Base-by-base conservation (phyloP, 75 land plant genomes). In the Chamaecyparis obtusa region DNA sequence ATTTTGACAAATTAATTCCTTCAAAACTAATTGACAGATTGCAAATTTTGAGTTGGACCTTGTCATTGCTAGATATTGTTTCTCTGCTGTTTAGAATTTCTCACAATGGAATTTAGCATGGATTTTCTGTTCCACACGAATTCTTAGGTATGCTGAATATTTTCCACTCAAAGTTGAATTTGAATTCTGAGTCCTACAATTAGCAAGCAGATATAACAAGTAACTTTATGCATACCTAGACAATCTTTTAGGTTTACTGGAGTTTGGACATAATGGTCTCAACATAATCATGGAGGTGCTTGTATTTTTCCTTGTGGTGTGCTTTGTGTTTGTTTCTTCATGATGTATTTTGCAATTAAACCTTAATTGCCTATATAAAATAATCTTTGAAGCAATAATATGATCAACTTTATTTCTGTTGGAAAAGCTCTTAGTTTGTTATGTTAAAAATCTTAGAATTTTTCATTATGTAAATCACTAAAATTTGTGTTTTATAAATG, bases 241-340 rank as follows among this genome's bases (percentile, higher is more conserved):
- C 36, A 75, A 5, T 32, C 15, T 11, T 77, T 41, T 41, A 36
- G 46, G 78, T 14, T 75, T 78, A 7, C 27, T 39, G 9, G 81
- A 78, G 27, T 24, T 41, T 79, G 83, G 36, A 21, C 10, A 79
- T 35, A 79, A 24, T 9, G 41, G 75, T 71, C 75, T n/a, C 75
- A 71, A 30, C 75, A 71, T 71, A 30, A 27, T 27, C 13, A 30
- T 71, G 75, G 71, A 27, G 75, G 11, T 71, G 30, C 75, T 71
- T 71, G 75, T 9, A 30, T 71, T 71, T 57, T 71, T 71, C 75
- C 10, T 30, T 71, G 75, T 9, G 24, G 13, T 7, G 19, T 36
- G 85, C 57, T 84, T 57, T 21, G 54, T 84, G 32, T 55, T 57
- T 84, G 37, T n/a, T 84, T 35, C 85, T 55, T 69, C 76, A 84